These are phyloP conservation scores for Cyamopsis tetragonoloba DNA, from an alignment of 306 rosid species.

Conservation along the genomic window DNA sequence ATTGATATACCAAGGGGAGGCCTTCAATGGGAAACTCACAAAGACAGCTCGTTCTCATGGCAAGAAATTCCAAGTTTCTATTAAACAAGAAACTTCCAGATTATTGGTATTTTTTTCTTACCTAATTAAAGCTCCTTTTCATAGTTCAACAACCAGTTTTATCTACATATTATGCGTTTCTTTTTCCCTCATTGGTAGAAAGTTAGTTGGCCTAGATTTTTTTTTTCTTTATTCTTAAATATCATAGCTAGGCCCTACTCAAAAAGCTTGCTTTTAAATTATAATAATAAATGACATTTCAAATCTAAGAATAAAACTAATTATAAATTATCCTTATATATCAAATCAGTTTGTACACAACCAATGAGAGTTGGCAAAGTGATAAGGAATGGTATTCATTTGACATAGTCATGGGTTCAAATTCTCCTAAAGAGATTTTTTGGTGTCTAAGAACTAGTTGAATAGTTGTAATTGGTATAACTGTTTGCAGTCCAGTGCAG, in stretches of 20 bases:
- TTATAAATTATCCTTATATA: neutral
- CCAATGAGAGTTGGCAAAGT: too few relatives aligned
- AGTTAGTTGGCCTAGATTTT: too few relatives aligned
- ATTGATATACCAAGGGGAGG: slow-evolving; percentile 77
- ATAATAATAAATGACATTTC: neutral
- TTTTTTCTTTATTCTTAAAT: too few relatives aligned
- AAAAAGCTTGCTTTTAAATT: neutral
- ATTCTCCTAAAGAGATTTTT: too few relatives aligned
- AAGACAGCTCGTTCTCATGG: slow-evolving; percentile 96
- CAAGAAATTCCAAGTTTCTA: slow-evolving; percentile 84
- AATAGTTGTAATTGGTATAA: too few relatives aligned
- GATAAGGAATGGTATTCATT: too few relatives aligned
- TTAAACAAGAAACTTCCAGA: slow-evolving; percentile 86
- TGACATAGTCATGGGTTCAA: too few relatives aligned
- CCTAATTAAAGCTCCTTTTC: neutral
- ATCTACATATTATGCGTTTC: neutral
- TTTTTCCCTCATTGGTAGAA: neutral
- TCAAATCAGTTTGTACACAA: neutral
- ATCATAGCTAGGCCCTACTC: neutral
- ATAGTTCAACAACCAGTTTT: neutral
- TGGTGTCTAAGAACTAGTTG: too few relatives aligned
- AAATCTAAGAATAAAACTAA: neutral
- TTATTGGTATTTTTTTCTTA: slow-evolving; percentile 69
- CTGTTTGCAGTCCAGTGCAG: too few relatives aligned
- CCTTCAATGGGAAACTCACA: slow-evolving; percentile 87